Base-by-base conservation (phyloP, 441 rosid genomes). In the Gossypium gossypioides region DNA sequence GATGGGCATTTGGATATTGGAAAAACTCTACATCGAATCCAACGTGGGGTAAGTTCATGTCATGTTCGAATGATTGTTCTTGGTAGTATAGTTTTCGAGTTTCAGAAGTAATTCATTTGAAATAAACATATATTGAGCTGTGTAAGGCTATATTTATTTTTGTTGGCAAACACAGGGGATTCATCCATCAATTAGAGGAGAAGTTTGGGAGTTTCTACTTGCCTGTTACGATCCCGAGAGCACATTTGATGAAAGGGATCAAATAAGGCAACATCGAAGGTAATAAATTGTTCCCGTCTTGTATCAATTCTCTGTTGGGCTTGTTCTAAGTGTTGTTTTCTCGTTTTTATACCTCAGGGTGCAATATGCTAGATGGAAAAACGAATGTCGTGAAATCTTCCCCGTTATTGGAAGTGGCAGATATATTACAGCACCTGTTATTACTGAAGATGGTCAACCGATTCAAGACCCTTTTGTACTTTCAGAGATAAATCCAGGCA, bases 201-300 rank as follows among this genome's bases (percentile, higher is more conserved):
- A 95, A 86, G 99, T 95, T 6, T 95, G 99, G 99, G 99, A 95
- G 73, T 89, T 92, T 80, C 83, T 92, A 24, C 96, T 95, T 56
- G 93, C 91, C 32, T 92, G 97, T 81, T 95, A 81, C 83, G 94
- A 89, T 71, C 89, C 95, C 65, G 84, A 73, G 78, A 95, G 99
- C 76, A 84, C 97, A 55, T 95, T 87, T 54, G 96, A 89, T 18
- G 97, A 95, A 77, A 84, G 99, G 74, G 94, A 91, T 40, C 80
- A 86, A 78, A 82, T 88, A 68, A 82, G 95, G 68, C 80, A 86
- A 73, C 78, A 65, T 52, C 86, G 96, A 78, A 92, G 99, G 99
- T 92, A 76, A 24, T 18, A 29, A 42, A 10, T 25, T 69, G 75
- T 57, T 76, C 64, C 58, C 71, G 0, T 2, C 74, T 50, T 60